Evolutionary conservation across 2,329 filamentous ascomycete genomes (phyloP).

Genomic region (Talaromyces funiculosus): DNA sequence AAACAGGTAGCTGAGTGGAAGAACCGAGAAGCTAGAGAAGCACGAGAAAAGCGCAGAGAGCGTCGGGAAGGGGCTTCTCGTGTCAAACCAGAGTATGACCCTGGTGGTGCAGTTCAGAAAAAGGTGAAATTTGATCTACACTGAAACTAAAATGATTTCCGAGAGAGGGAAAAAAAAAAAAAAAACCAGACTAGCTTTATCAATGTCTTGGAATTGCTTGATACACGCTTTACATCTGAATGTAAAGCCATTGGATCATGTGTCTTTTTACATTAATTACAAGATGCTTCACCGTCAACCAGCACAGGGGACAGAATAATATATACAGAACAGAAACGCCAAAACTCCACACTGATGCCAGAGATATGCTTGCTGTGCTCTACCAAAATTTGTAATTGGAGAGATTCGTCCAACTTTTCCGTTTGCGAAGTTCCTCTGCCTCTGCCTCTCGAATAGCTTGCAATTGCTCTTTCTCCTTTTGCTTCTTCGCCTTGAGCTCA

Average conservation of each 20-base stretch:
- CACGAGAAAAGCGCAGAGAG: conserved; percentile 52
- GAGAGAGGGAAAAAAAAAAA: too few species aligned
- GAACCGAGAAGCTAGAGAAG: conserved; percentile 53
- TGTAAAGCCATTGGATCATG: conserved; percentile 13
- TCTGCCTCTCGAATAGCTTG: conserved; percentile 32
- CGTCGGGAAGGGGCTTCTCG: conserved; percentile 35
- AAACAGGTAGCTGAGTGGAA: conserved; percentile 58
- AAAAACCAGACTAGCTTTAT: neutral
- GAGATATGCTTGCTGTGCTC: neutral
- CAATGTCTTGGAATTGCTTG: neutral
- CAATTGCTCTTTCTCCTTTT: conserved; percentile 43
- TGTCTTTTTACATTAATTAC: conserved; percentile 14
- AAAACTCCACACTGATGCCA: conserved; percentile 29
- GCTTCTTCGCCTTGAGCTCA: conserved; percentile 62
- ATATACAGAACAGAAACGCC: conserved; percentile 14
- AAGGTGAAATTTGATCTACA: conserved; percentile 37
- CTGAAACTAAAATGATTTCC: neutral
- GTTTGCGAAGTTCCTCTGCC: conserved; percentile 34
- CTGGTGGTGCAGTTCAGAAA: conserved; percentile 30
- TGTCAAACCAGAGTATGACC: conserved; percentile 24
- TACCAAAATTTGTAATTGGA: conserved; percentile 47
- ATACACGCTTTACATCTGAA: conserved; percentile 6
- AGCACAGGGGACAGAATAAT: conserved; percentile 5
- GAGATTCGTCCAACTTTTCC: conserved; percentile 39
- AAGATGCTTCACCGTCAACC: conserved; percentile 9